These are phyloP conservation scores for Leishmania amazonensis DNA, from an alignment of 208 protist genomes.

Conservation along the genomic window DNA sequence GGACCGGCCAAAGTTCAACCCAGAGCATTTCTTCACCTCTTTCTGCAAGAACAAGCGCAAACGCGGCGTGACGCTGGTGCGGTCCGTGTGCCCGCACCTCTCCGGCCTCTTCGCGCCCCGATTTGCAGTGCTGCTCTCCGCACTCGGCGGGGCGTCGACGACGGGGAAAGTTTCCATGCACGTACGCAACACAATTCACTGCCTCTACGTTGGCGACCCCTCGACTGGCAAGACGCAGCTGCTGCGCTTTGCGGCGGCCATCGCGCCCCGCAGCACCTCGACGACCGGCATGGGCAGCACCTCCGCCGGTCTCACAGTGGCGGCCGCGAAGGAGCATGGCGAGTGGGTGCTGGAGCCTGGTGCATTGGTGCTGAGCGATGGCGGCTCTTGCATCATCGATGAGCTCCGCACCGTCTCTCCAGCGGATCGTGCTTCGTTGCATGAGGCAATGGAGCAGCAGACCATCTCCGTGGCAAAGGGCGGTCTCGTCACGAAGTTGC, in stretches of 20 bases:
- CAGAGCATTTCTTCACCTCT: slow-evolving; percentile 75
- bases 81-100: slow-evolving; percentile 75
- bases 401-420: slow-evolving; percentile 97
- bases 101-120: slow-evolving; percentile 82
- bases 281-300: slow-evolving; percentile 93
- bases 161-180: slow-evolving; percentile 69
- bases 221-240: slow-evolving; percentile 97
- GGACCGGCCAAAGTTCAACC: slow-evolving; percentile 63
- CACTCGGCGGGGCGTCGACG: slow-evolving; percentile 66
- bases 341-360: slow-evolving; percentile 96
- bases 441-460: slow-evolving; percentile 99
- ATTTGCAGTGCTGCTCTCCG: slow-evolving; percentile 77
- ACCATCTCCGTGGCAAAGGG: slow-evolving; percentile 96
- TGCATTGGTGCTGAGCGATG: slow-evolving; percentile 97
- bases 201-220: slow-evolving; percentile 98
- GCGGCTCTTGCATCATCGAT: slow-evolving; percentile 98
- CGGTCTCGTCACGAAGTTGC: slow-evolving; percentile 96
- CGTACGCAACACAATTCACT: slow-evolving; percentile 95
- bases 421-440: slow-evolving; percentile 94
- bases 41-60: slow-evolving; percentile 51
- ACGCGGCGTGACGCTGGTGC: slow-evolving; percentile 55
- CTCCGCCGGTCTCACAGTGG: slow-evolving; percentile 91
- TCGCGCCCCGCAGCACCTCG: slow-evolving; percentile 85
- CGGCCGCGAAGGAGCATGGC: slow-evolving; percentile 85
- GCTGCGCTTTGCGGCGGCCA: slow-evolving; percentile 76